A percentile compares a stretch with the other conserved stretches of the same genome.
Evolutionary conservation across 306 rosid genomes (phyloP).

Genomic region (Begonia masoniana): DNA sequence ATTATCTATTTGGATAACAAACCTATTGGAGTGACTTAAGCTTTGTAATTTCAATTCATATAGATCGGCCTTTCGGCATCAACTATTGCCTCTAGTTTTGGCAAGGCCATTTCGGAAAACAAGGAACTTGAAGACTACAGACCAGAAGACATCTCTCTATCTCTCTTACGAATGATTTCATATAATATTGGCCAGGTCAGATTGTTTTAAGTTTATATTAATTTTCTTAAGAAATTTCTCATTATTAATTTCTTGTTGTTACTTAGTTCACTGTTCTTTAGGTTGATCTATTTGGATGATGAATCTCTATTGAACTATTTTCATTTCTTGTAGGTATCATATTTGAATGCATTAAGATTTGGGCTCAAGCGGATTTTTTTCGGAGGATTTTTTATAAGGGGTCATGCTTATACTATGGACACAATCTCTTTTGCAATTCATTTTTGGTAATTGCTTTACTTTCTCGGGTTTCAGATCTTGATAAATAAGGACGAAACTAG

Average conservation of each 20-base stretch:
- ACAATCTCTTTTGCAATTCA: conserved; percentile 94
- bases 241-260: background rate
- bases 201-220: background rate
- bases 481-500: background rate
- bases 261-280: background rate
- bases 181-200: conserved; percentile 98
- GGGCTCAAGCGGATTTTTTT: conserved; percentile 87
- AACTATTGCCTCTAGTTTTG: conserved; percentile 97
- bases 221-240: background rate
- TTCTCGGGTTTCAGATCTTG: background rate
- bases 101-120: conserved; percentile 76
- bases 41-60: conserved; percentile 15
- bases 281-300: background rate
- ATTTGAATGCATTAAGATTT: conserved; percentile 77
- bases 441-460: conserved; percentile 41
- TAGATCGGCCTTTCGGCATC: conserved; percentile 97
- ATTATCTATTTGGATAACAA: conserved; percentile 4
- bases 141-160: conserved; percentile 95
- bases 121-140: conserved; percentile 91
- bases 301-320: conserved; percentile 1
- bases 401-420: conserved; percentile 99
- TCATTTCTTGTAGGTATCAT: conserved; percentile 50
- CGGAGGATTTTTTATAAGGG: conserved; percentile 98
- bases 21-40: conserved; percentile 14
- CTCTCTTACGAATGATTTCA: conserved; percentile 95